These are phyloP conservation scores for Leccinum subgranulosum DNA, from an alignment of 768 basidiomycete species.

Conservation along the genomic window DNA sequence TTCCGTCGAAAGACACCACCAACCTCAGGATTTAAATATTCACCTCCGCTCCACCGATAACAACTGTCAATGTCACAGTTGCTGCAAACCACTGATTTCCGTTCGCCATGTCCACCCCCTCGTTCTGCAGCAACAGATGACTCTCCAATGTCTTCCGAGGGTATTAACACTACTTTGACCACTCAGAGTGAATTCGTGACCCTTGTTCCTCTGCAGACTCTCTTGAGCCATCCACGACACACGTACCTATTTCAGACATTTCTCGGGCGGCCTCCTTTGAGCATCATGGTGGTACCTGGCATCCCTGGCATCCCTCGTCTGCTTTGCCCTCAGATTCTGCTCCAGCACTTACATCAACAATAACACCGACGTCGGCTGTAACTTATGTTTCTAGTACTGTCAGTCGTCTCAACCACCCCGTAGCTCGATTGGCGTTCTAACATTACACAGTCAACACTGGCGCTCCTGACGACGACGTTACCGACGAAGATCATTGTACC, in stretches of 20 bases:
- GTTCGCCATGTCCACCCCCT: background rate
- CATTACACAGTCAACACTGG: background rate
- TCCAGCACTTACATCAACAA: background rate
- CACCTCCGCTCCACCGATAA: background rate
- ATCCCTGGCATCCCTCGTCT: background rate
- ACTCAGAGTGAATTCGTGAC: background rate
- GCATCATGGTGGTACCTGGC: background rate
- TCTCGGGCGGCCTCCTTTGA: background rate
- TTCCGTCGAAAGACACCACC: background rate
- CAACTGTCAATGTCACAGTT: background rate
- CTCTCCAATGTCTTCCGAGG: background rate
- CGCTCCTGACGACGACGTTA: slow-evolving; percentile 4
- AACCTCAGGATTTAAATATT: background rate
- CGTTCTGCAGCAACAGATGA: background rate
- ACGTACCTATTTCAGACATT: background rate
- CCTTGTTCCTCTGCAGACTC: background rate
- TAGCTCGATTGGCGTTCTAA: background rate
- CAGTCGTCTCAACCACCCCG: background rate
- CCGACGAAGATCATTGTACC: background rate
- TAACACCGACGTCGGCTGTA: background rate
- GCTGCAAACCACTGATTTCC: background rate
- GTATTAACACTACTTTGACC: background rate
- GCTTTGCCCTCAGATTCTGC: background rate
- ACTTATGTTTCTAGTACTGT: background rate
- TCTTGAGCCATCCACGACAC: background rate